Evolutionary conservation across 179 eudicot genomes (phyloP).

Genomic region (Heliamphora pulchella): DNA sequence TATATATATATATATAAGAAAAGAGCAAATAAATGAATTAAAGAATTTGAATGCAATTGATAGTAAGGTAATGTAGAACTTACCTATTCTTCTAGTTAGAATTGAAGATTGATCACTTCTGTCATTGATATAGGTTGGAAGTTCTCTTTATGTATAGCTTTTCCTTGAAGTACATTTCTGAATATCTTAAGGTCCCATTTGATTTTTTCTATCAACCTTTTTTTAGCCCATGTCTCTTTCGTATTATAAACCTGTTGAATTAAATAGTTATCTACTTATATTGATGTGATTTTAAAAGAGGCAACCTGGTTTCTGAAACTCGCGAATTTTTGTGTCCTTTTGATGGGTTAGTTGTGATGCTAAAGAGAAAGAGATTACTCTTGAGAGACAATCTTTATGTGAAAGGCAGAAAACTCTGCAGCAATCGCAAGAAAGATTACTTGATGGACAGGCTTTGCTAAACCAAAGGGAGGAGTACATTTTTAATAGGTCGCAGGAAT

Average conservation of each 20-base stretch:
- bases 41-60: too few relatives aligned
- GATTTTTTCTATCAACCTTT: too few relatives aligned
- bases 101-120: not conserved
- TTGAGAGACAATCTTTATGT: constrained; percentile 59
- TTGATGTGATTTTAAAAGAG: too few relatives aligned
- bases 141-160: not conserved
- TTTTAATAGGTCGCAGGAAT: constrained; percentile 45
- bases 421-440: constrained; percentile 62
- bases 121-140: too few relatives aligned
- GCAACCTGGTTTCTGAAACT: not conserved
- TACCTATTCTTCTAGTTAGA: not conserved
- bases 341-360: constrained; percentile 57
- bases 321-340: constrained; percentile 5
- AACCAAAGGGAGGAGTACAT: constrained; percentile 76
- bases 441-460: constrained; percentile 69
- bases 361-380: constrained; percentile 65
- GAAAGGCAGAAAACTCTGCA: constrained; percentile 64
- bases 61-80: too few relatives aligned
- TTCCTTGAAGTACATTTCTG: not conserved
- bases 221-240: too few relatives aligned
- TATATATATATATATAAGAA: too few relatives aligned
- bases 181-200: too few relatives aligned
- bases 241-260: too few relatives aligned
- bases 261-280: too few relatives aligned
- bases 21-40: too few relatives aligned